phyloP scores from a whole-genome alignment of 2,329 filamentous ascomycete species.

The Talaromyces islandicus region DNA sequence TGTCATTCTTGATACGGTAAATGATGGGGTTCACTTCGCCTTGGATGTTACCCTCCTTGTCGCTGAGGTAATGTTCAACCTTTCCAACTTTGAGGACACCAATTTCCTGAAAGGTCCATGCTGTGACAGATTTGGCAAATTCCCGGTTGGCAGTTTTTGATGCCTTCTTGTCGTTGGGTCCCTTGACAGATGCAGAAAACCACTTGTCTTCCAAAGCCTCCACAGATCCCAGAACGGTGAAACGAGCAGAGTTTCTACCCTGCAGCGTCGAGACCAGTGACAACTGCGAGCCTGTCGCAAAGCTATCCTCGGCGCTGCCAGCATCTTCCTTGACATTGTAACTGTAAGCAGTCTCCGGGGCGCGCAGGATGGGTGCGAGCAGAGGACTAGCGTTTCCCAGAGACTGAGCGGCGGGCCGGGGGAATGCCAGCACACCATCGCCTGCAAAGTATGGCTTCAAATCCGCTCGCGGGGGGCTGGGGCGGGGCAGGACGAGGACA shows the following conservation, averaged over 20 bases:
- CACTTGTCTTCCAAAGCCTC: conserved; percentile 86
- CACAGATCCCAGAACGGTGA: conserved; percentile 76
- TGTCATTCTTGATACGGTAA: conserved; percentile 94
- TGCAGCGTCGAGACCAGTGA: conserved; percentile 80
- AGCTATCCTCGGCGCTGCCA: conserved; percentile 69
- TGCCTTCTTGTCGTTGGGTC: conserved; percentile 46
- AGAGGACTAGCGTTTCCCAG: conserved; percentile 71
- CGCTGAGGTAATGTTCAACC: conserved; percentile 66
- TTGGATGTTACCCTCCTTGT: conserved; percentile 47
- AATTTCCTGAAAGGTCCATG: conserved; percentile 94
- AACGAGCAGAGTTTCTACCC: conserved; percentile 85
- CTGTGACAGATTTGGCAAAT: conserved; percentile 78
- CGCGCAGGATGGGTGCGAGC: conserved; percentile 74
- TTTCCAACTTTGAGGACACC: conserved; percentile 81
- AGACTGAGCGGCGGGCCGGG: conserved; percentile 71
- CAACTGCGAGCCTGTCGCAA: conserved; percentile 77
- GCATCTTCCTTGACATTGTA: conserved; percentile 88
- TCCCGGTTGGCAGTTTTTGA: conserved; percentile 70
- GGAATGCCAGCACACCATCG: conserved; percentile 69
- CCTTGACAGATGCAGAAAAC: conserved; percentile 74
- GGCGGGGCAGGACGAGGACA: conserved; percentile 71
- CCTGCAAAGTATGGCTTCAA: conserved; percentile 73
- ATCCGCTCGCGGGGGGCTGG: conserved; percentile 58
- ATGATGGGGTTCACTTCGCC: conserved; percentile 66
- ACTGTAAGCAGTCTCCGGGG: conserved; percentile 79